Percentiles rank a stretch among this genome's conserved stretches.
Conservation (phyloP, 2,329 filamentous ascomycete species). For the Aspergillus awamori region DNA sequence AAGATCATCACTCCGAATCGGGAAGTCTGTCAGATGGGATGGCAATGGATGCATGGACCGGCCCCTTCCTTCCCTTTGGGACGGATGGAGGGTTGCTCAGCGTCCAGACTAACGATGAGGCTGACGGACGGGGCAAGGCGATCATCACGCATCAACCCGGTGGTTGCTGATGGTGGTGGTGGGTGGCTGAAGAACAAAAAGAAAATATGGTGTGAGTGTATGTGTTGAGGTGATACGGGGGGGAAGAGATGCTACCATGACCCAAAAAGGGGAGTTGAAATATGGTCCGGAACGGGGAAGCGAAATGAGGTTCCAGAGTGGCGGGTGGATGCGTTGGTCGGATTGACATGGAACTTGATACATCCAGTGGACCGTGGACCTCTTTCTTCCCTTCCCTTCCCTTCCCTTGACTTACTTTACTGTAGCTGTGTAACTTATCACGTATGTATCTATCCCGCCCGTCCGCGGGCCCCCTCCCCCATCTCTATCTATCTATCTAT, state of each 20-base stretch:
- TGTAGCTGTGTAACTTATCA: neutral
- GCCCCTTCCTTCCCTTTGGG: neutral
- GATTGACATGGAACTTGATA: neutral
- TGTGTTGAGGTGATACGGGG: no score
- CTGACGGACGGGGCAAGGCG: neutral
- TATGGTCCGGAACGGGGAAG: slow-evolving; percentile 15
- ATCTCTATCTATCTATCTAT: no score
- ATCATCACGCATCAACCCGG: neutral
- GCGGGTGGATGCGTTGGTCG: slow-evolving; percentile 20
- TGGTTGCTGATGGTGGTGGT: neutral
- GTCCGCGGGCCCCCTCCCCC: no score
- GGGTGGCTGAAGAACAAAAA: neutral
- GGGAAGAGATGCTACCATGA: neutral
- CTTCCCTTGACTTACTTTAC: no score
- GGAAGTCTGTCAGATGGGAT: neutral
- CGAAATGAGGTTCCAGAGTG: slow-evolving; percentile 16
- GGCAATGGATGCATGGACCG: neutral
- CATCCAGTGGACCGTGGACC: neutral
- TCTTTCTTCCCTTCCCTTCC: no score
- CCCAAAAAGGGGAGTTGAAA: neutral
- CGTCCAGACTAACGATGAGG: slow-evolving; percentile 1
- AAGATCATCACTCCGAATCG: slow-evolving; percentile 3
- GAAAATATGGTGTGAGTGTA: neutral
- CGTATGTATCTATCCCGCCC: no score
- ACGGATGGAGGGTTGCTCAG: neutral